These are phyloP conservation scores for Arthrobotrys pseudoclavata DNA, from an alignment of 2,329 filamentous ascomycete species.

Conservation along the genomic window DNA sequence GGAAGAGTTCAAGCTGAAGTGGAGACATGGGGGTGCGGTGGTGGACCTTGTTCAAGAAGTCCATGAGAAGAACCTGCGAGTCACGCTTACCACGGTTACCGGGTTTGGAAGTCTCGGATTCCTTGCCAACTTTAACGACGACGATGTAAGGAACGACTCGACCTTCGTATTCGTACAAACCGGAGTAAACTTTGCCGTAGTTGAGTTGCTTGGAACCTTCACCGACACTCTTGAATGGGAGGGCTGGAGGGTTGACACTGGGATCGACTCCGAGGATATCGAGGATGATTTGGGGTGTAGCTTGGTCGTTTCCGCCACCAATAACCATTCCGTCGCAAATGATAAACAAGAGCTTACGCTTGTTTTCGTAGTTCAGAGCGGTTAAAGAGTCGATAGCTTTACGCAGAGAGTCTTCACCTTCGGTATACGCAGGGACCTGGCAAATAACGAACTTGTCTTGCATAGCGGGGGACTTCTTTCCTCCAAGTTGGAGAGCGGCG, in stretches of 20 bases:
- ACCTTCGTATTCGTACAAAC: slow-evolving; percentile 93
- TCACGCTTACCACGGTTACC: slow-evolving; percentile 99
- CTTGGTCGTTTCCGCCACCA: slow-evolving; percentile 93
- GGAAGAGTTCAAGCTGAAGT: slow-evolving; percentile 96
- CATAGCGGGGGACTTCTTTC: slow-evolving; percentile 86
- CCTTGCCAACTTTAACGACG: slow-evolving; percentile 95
- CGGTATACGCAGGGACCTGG: slow-evolving; percentile 96
- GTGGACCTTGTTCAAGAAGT: slow-evolving; percentile 97
- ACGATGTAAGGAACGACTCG: slow-evolving; percentile 92
- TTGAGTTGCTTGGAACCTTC: slow-evolving; percentile 92
- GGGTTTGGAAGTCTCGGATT: slow-evolving; percentile 94
- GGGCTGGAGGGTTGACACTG: slow-evolving; percentile 92
- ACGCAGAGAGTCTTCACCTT: slow-evolving; percentile 93
- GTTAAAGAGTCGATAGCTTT: slow-evolving; percentile 95
- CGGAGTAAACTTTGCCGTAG: slow-evolving; percentile 98
- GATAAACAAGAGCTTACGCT: slow-evolving; percentile 94
- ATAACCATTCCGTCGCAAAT: slow-evolving; percentile 98
- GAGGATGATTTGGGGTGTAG: slow-evolving; percentile 96
- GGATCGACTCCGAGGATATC: slow-evolving; percentile 98
- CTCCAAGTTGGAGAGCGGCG: slow-evolving; percentile 90
- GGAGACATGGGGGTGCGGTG: slow-evolving; percentile 94
- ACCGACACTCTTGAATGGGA: slow-evolving; percentile 94
- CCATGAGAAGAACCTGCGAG: slow-evolving; percentile 94
- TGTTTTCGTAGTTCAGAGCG: slow-evolving; percentile 96
- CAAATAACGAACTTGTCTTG: slow-evolving; percentile 99